Evolutionary conservation across 164 flowering plant species (phyloP).

Genomic region (Aristolochia californica): DNA sequence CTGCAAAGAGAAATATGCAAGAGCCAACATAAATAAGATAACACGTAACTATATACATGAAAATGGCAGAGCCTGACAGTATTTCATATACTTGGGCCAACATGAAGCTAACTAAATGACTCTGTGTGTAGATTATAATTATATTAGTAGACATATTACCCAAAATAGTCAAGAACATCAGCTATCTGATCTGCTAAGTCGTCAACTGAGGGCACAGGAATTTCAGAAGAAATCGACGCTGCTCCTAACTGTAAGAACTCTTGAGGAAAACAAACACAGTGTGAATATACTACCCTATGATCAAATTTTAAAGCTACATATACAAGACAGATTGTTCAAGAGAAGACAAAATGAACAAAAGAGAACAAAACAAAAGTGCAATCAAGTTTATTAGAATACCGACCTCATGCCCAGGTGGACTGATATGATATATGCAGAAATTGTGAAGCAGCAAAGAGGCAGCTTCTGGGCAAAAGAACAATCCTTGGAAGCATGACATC

Average conservation of each 20-base stretch:
- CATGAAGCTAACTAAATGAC: too few species aligned
- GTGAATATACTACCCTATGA: constrained; percentile 7
- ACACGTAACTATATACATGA: too few species aligned
- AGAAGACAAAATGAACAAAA: neutral
- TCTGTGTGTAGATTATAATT: neutral
- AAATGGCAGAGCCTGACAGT: too few species aligned
- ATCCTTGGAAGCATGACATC: constrained; percentile 83
- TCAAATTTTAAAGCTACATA: neutral
- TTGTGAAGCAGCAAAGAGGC: constrained; percentile 76
- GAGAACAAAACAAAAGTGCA: neutral
- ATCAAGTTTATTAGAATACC: constrained; percentile 16
- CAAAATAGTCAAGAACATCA: constrained; percentile 65
- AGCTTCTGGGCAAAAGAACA: constrained; percentile 83
- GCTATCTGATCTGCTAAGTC: constrained; percentile 64
- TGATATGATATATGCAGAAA: constrained; percentile 79
- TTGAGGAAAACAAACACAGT: constrained; percentile 18
- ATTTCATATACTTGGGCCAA: too few species aligned
- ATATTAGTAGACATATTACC: constrained; percentile 26
- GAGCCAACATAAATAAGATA: neutral
- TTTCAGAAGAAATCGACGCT: constrained; percentile 33
- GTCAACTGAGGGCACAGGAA: constrained; percentile 39
- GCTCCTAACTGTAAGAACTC: constrained; percentile 67
- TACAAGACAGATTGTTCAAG: neutral
- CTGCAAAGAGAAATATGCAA: constrained; percentile 13
- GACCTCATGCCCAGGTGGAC: constrained; percentile 93